A percentile compares a stretch with the other conserved stretches of the same genome.
Evolutionary conservation across 306 rosid species (phyloP).

Genomic region (Pueraria montana): DNA sequence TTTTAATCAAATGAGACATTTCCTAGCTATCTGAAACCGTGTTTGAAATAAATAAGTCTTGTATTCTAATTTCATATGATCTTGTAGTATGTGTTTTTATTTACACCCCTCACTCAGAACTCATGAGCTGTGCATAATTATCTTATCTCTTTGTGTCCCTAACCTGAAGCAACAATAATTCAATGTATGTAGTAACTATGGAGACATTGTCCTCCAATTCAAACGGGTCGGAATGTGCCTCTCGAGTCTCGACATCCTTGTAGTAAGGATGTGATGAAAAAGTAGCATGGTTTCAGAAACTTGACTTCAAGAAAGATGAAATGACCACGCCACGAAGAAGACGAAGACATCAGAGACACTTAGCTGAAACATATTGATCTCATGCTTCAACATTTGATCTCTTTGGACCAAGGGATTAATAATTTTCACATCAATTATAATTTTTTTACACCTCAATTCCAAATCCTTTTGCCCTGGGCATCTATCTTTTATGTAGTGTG

Average conservation of each 20-base stretch:
- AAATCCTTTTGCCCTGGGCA: not conserved
- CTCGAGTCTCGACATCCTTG: not conserved
- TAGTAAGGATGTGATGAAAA: not conserved
- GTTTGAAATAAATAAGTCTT: too few species aligned
- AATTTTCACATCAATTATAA: too few species aligned
- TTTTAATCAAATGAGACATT: not conserved
- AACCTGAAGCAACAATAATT: not conserved
- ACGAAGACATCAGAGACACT: not conserved
- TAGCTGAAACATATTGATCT: too few species aligned
- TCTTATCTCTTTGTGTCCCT: not conserved
- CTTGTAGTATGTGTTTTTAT: not conserved
- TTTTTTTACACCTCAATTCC: not conserved
- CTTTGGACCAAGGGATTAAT: too few species aligned
- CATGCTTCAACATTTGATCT: too few species aligned
- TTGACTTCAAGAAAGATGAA: not conserved
- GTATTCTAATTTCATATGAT: too few species aligned
- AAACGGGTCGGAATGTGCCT: too few species aligned
- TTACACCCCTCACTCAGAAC: not conserved
- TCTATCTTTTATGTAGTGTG: slow-evolving; percentile 3
- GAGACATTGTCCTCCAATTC: not conserved
- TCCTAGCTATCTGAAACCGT: not conserved
- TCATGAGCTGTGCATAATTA: not conserved
- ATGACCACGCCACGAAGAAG: not conserved
- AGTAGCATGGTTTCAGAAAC: not conserved
- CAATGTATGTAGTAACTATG: not conserved